These are phyloP conservation scores for Apiospora phragmitis DNA, from an alignment of 2,329 filamentous ascomycete genomes.

Conservation along the genomic window DNA sequence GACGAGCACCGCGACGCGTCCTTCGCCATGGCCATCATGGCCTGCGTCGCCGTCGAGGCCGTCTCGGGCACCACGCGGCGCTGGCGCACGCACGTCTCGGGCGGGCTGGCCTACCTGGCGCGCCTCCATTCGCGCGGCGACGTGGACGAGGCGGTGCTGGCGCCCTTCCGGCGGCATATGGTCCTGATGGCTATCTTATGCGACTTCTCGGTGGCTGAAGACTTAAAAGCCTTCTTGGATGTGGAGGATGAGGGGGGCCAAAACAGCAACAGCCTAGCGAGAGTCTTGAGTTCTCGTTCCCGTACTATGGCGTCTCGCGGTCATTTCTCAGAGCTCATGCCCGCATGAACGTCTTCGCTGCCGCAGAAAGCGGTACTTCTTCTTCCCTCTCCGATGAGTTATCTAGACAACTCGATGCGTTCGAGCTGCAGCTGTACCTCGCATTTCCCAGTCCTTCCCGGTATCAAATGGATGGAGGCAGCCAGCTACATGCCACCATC, in stretches of 20 bases:
- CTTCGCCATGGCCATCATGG: constrained; percentile 42
- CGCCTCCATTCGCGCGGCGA: constrained; percentile 18
- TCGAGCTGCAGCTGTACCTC: constrained; percentile 33
- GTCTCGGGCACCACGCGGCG: constrained; percentile 24
- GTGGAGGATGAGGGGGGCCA: background rate
- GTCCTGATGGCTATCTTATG: constrained; percentile 27
- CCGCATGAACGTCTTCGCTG: constrained; percentile 22
- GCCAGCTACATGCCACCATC: constrained; percentile 27
- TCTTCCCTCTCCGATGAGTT: constrained; percentile 9
- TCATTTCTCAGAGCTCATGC: constrained; percentile 20
- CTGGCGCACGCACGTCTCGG: constrained; percentile 25
- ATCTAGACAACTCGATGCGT: constrained; percentile 23
- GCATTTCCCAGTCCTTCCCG: constrained; percentile 20
- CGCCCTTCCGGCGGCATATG: constrained; percentile 24
- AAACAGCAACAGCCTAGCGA: constrained; percentile 6
- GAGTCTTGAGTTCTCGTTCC: constrained; percentile 22
- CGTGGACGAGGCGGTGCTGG: constrained; percentile 15
- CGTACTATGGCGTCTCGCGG: constrained; percentile 23
- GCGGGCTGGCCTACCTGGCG: constrained; percentile 24
- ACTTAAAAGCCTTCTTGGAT: constrained; percentile 21
- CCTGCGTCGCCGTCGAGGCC: constrained; percentile 32
- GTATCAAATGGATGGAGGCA: constrained; percentile 19
- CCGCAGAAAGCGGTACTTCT: background rate
- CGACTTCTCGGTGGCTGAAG: constrained; percentile 17
- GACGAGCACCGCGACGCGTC: constrained; percentile 30